Conservation (phyloP, 2,329 filamentous ascomycete species). For the Paracorniculantispora psalliotae region DNA sequence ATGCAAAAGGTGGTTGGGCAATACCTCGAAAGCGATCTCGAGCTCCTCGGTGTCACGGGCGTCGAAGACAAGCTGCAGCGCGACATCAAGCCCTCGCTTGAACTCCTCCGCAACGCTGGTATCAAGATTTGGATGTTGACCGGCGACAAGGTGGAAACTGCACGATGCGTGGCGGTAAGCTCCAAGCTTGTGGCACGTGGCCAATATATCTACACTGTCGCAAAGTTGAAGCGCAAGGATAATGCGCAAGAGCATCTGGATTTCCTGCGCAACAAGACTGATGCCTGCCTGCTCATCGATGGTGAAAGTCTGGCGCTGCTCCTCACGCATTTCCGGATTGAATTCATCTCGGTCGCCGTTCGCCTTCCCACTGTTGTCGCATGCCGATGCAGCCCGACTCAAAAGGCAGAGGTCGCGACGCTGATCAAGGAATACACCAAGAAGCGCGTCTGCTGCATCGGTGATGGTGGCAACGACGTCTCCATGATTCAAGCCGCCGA, state of each 20-base stretch:
- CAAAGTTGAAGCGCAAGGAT: constrained; percentile 77
- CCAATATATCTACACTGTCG: constrained; percentile 92
- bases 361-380: constrained; percentile 87
- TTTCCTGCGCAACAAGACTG: constrained; percentile 81
- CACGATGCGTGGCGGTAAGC: constrained; percentile 90
- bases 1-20: constrained; percentile 77
- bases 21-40: constrained; percentile 80
- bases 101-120: constrained; percentile 90
- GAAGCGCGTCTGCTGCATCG: constrained; percentile 95
- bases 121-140: constrained; percentile 99
- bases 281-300: constrained; percentile 85
- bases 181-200: constrained; percentile 90
- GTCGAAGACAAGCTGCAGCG: constrained; percentile 96
- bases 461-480: constrained; percentile 96
- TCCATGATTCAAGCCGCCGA: constrained; percentile 99
- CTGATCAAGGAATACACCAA: constrained; percentile 88
- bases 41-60: constrained; percentile 93
- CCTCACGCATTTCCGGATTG: constrained; percentile 72
- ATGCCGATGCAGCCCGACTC: constrained; percentile 92
- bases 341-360: constrained; percentile 87
- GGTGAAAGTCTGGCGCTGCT: constrained; percentile 84
- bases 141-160: constrained; percentile 96
- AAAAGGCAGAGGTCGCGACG: constrained; percentile 90
- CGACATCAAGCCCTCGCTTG: constrained; percentile 91
- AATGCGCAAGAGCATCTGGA: constrained; percentile 84